A percentile compares a stretch with the other conserved stretches of the same genome.
Conservation (phyloP, 805 yeast genomes). For the Candida argentea region DNA sequence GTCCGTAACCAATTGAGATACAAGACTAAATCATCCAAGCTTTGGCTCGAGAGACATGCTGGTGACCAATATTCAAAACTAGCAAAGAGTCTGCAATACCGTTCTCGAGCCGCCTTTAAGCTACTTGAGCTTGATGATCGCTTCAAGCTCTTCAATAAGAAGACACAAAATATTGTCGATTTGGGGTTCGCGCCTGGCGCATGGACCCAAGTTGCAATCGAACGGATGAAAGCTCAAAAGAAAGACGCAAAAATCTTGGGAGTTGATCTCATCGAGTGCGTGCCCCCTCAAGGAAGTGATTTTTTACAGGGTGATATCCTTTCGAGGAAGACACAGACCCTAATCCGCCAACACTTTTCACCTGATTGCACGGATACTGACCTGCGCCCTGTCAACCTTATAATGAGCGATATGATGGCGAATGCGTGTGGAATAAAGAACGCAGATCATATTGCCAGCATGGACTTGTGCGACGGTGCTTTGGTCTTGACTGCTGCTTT, state of each 20-base stretch:
- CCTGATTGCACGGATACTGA: conserved; percentile 6
- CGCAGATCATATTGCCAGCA: conserved; percentile 74
- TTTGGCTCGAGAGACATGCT: conserved; percentile 69
- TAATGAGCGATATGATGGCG: conserved; percentile 82
- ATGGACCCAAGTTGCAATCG: conserved; percentile 20
- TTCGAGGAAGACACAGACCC: conserved; percentile 40
- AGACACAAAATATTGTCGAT: conserved; percentile 61
- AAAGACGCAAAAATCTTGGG: conserved; percentile 12
- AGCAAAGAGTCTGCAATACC: conserved; percentile 51
- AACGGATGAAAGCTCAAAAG: conserved; percentile 5
- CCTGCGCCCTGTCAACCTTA: conserved; percentile 21
- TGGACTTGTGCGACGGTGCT: conserved; percentile 92
- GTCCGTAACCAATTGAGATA: too few species aligned
- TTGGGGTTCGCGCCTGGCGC: conserved; percentile 38
- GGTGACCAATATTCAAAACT: conserved; percentile 56
- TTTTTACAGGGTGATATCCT: conserved; percentile 33
- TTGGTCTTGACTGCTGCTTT: conserved; percentile 62
- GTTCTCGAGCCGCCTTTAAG: conserved; percentile 89
- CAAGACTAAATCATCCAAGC: conserved; percentile 41
- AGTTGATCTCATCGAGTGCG: conserved; percentile 22
- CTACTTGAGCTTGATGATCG: conserved; percentile 63
- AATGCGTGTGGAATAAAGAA: conserved; percentile 79
- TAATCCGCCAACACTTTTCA: conserved; percentile 42
- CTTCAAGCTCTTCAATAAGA: conserved; percentile 43
- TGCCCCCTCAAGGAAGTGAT: conserved; percentile 26